Base-by-base conservation (phyloP, 331 rosid species). In the Quercus phellos region DNA sequence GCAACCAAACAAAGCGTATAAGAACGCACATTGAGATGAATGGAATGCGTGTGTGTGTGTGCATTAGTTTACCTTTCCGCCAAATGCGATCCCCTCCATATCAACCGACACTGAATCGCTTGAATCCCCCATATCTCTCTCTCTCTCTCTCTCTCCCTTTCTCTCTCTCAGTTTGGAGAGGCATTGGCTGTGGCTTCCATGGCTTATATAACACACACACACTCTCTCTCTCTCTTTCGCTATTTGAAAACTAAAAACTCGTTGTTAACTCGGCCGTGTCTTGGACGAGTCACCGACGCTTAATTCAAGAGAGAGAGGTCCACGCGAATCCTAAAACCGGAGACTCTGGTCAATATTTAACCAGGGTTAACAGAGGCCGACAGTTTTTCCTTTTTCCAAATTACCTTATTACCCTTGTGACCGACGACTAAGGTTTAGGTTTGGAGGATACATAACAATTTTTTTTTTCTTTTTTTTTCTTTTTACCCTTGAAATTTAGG, bases 261-360 rank as follows among this genome's bases (percentile, higher is more conserved):
- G 85, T 59, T 32, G 43, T 55, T 26, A 84, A 87, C 90, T 90
- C 93, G 90, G 10, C 19, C 90, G 91, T 81, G 94, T 89, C 84
- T 5, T 5, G 80, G 73, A 72, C 90, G 98, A 90, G 98, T 90
- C 93, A 93, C 98, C 98, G 98, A 93, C 98, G 97, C 94, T 87
- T 76, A 43, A 72, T 79, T 75, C 79, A 72, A 66, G 80, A 74
- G 56, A 55, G 60, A 42, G 94, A 88, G 80, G 89, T 82, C 90
- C 85, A 85, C 83, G 80, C 80, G 82, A 75, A 82, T 54, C 29
- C 85, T 76, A 21, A 22, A 74, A 85, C 92, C 85, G 54, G 59
- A 24, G 75, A 5, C 81, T 60, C 24, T 75, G 80, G 89, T 90
- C 87, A 2, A 5, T 18, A 24, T 74, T 90, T 90, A 91, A 91